A percentile compares a stretch with the other conserved stretches of the same genome.
These are phyloP conservation scores for Penicillium sp. DNA, from an alignment of 2,329 filamentous ascomycete species.

Conservation along the genomic window DNA sequence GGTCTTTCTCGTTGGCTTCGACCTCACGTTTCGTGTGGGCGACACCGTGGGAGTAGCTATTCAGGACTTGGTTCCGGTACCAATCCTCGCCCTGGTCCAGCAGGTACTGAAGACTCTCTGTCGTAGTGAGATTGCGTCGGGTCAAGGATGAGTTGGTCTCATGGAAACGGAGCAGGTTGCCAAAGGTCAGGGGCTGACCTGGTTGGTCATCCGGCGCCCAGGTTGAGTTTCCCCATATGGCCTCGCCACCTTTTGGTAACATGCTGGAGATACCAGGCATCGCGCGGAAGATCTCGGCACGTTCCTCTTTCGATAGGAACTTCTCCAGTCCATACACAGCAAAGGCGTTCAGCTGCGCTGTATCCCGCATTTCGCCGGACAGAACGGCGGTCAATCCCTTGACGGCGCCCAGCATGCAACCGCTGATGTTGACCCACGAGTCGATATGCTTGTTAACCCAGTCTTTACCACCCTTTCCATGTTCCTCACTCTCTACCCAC, in stretches of 20 bases:
- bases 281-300: constrained; percentile 88
- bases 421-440: constrained; percentile 96
- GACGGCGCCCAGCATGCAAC: constrained; percentile 92
- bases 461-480: constrained; percentile 73
- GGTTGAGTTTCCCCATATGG: constrained; percentile 86
- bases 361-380: constrained; percentile 98
- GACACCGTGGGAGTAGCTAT: constrained; percentile 83
- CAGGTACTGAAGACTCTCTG: constrained; percentile 73
- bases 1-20: constrained; percentile 73
- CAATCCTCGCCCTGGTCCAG: constrained; percentile 76
- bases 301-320: constrained; percentile 85
- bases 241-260: constrained; percentile 89
- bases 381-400: constrained; percentile 89
- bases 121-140: constrained; percentile 72
- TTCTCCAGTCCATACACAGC: constrained; percentile 96
- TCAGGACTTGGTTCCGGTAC: constrained; percentile 72
- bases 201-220: constrained; percentile 85
- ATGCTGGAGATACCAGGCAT: constrained; percentile 98
- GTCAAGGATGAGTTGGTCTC: constrained; percentile 61
- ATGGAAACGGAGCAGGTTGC: constrained; percentile 82
- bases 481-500: constrained; percentile 74
- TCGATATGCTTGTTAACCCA: constrained; percentile 93
- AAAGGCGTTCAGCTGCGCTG: constrained; percentile 91
- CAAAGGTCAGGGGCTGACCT: constrained; percentile 70
- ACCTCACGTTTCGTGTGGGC: constrained; percentile 78